Conservation (phyloP, 352 stramenopile genomes). For the Globisporangium nagaii region DNA sequence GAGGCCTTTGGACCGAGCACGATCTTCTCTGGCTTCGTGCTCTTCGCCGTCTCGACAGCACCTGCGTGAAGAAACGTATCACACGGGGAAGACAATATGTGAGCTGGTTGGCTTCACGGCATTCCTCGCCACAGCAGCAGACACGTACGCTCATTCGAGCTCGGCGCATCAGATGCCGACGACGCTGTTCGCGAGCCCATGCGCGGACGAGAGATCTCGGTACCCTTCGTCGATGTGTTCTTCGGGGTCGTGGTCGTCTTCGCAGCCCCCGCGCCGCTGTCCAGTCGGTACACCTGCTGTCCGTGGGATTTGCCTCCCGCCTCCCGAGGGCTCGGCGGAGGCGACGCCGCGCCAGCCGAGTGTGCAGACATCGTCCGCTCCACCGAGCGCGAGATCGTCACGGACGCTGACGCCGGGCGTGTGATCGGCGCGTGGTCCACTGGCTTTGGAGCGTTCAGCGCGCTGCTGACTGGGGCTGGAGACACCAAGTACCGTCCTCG, state of each 20-base stretch:
- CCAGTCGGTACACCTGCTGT: conserved; percentile 53
- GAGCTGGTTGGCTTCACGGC: neutral
- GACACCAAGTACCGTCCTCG: conserved; percentile 75
- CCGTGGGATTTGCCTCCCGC: conserved; percentile 17
- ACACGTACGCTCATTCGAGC: conserved; percentile 30
- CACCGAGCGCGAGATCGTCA: conserved; percentile 49
- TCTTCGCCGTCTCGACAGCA: conserved; percentile 28
- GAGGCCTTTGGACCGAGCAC: conserved; percentile 49
- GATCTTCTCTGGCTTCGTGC: conserved; percentile 37
- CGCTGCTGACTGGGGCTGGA: conserved; percentile 57
- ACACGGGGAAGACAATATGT: neutral
- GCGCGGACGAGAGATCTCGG: conserved; percentile 67
- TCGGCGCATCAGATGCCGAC: conserved; percentile 17
- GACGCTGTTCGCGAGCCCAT: conserved; percentile 61
- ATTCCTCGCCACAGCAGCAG: neutral
- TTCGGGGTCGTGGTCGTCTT: conserved; percentile 34
- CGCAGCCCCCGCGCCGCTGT: conserved; percentile 25
- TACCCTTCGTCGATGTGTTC: conserved; percentile 44
- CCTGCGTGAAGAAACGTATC: neutral
- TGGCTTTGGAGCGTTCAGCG: conserved; percentile 16
- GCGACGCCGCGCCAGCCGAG: conserved; percentile 30
- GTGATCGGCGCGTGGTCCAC: conserved; percentile 31
- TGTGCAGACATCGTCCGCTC: conserved; percentile 54
- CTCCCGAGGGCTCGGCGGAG: conserved; percentile 25
- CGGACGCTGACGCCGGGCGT: conserved; percentile 9